phyloP scores from a whole-genome alignment of 2,329 filamentous ascomycete genomes.

The Aspergillus vadensis region DNA sequence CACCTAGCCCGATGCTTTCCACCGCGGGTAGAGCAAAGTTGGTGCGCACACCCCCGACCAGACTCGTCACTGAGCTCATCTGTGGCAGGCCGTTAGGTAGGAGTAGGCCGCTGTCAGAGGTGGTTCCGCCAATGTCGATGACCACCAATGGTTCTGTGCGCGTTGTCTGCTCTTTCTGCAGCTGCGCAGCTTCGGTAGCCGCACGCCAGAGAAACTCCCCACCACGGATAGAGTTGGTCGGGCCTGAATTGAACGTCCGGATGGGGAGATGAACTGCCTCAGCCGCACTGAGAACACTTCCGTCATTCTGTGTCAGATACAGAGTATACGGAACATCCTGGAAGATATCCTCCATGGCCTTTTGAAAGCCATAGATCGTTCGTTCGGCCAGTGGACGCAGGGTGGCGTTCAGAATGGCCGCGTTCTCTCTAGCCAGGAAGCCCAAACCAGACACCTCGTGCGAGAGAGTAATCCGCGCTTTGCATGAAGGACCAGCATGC shows the following conservation, averaged over 20 bases:
- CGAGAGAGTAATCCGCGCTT: conserved; percentile 9
- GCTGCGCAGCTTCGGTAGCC: background rate
- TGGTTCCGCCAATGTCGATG: conserved; percentile 68
- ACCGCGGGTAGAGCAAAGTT: conserved; percentile 13
- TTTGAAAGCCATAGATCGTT: conserved; percentile 50
- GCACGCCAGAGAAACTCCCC: conserved; percentile 15
- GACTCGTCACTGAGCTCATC: conserved; percentile 14
- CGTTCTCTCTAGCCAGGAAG: conserved; percentile 55
- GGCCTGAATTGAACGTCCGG: conserved; percentile 55
- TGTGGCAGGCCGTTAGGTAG: conserved; percentile 63
- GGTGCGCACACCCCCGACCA: conserved; percentile 12
- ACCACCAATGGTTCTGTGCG: conserved; percentile 47
- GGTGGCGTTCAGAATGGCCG: conserved; percentile 54
- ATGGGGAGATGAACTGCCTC: conserved; percentile 53
- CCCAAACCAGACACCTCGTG: conserved; percentile 49
- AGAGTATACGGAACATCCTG: conserved; percentile 39
- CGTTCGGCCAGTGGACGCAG: conserved; percentile 50
- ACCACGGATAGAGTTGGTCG: conserved; percentile 58
- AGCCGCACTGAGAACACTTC: conserved; percentile 51
- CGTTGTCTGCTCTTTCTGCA: background rate
- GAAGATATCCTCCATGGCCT: conserved; percentile 50
- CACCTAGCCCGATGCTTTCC: conserved; percentile 12
- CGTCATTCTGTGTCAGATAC: conserved; percentile 57
- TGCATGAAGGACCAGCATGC: background rate
- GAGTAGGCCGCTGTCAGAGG: conserved; percentile 64